Evolutionary conservation across 805 yeast species (phyloP).

Genomic region (Candida manassasensis): DNA sequence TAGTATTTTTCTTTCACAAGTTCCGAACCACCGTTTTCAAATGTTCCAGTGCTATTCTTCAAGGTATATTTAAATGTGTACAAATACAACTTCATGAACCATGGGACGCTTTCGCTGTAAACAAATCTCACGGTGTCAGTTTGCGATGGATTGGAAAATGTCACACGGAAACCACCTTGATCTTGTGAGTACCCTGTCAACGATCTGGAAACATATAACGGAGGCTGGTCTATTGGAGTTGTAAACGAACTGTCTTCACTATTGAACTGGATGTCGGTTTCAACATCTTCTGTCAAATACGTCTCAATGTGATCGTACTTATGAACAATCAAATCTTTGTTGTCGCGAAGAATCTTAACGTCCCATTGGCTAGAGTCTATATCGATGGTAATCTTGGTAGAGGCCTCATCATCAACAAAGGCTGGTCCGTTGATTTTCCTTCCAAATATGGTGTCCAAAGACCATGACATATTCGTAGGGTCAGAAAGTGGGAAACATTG

Average conservation of each 20-base stretch:
- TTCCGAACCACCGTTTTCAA: slow-evolving; percentile 13
- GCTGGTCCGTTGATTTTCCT: slow-evolving; percentile 60
- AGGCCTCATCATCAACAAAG: slow-evolving; percentile 40
- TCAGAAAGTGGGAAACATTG: slow-evolving; percentile 78
- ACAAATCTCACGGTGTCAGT: slow-evolving; percentile 44
- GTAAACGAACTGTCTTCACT: slow-evolving; percentile 45
- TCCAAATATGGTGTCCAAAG: slow-evolving; percentile 67
- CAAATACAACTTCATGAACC: slow-evolving; percentile 84
- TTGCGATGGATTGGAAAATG: slow-evolving; percentile 61
- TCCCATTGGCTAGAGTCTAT: slow-evolving; percentile 45
- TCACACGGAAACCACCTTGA: slow-evolving; percentile 80
- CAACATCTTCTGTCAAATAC: slow-evolving; percentile 11
- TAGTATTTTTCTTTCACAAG: slow-evolving; percentile 54
- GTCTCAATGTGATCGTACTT: slow-evolving; percentile 11
- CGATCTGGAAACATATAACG: slow-evolving; percentile 74
- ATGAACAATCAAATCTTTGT: slow-evolving; percentile 8
- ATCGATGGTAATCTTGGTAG: slow-evolving; percentile 43
- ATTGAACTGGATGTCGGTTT: slow-evolving; percentile 34
- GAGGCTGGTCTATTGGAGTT: slow-evolving; percentile 42
- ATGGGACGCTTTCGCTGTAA: slow-evolving; percentile 81
- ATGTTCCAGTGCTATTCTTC: slow-evolving; percentile 18
- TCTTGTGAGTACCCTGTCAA: slow-evolving; percentile 91
- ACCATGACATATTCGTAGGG: slow-evolving; percentile 42
- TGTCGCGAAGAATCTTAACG: slow-evolving; percentile 14
- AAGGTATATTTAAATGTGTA: slow-evolving; percentile 53